Evolutionary conservation across 2,329 filamentous ascomycete species (phyloP).

Genomic region (Colletotrichum sp.): DNA sequence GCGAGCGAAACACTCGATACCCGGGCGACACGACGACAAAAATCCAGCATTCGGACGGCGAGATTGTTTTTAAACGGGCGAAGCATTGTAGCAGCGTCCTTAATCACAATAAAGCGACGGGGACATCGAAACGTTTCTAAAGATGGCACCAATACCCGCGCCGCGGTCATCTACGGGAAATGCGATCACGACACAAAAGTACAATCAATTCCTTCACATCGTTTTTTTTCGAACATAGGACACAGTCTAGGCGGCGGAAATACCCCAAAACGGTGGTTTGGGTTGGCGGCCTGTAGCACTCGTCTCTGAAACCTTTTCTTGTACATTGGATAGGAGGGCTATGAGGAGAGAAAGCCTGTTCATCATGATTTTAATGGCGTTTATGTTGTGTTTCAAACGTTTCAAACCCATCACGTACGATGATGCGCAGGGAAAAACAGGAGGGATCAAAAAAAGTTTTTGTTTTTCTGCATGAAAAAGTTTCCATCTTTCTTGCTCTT

Average conservation of each 20-base stretch:
- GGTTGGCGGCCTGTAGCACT: conserved; percentile 17
- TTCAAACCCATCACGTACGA: neutral
- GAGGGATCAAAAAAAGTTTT: conserved; percentile 1
- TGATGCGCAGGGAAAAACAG: neutral
- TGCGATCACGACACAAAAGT: conserved; percentile 20
- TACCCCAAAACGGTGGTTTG: conserved; percentile 3
- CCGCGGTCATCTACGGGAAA: conserved; percentile 20
- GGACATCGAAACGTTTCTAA: neutral
- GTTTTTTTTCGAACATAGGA: conserved; percentile 1
- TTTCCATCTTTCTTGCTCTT: neutral
- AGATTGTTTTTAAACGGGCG: conserved; percentile 17
- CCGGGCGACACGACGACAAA: conserved; percentile 18
- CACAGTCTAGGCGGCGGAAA: conserved; percentile 12
- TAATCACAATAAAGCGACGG: conserved; percentile 11
- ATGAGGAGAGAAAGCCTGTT: neutral
- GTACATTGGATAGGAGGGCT: neutral
- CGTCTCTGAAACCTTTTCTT: neutral
- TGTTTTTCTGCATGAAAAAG: neutral
- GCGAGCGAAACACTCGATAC: conserved; percentile 23
- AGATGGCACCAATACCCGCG: conserved; percentile 11
- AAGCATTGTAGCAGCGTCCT: conserved; percentile 13
- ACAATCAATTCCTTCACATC: neutral
- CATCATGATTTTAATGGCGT: conserved; percentile 3
- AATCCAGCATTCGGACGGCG: conserved; percentile 22
- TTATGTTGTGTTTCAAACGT: neutral